phyloP scores from a whole-genome alignment of 768 basidiomycete species.

The Fibroporia radiculosa region DNA sequence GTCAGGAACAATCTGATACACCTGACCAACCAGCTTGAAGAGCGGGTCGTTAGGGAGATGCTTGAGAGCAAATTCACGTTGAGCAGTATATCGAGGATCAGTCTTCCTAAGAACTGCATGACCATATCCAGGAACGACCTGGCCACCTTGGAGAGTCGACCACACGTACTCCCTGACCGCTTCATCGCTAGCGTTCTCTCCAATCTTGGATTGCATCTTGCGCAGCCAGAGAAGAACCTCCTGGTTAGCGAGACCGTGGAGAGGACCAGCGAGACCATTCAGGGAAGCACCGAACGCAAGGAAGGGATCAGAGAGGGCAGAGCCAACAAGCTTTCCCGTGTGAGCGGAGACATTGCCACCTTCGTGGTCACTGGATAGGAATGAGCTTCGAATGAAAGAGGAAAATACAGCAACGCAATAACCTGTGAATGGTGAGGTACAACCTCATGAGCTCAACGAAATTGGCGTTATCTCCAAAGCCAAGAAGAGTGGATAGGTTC shows the following conservation, averaged over 20 bases:
- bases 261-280: constrained; percentile 93
- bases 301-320: constrained; percentile 97
- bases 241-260: constrained; percentile 96
- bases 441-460: constrained; percentile 94
- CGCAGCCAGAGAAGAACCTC: constrained; percentile 92
- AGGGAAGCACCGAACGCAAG: constrained; percentile 87
- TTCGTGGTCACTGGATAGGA: constrained; percentile 72
- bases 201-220: constrained; percentile 88
- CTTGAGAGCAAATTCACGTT: constrained; percentile 83
- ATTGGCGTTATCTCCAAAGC: constrained; percentile 78
- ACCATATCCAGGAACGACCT: constrained; percentile 91
- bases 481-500: constrained; percentile 86
- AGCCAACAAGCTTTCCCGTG: constrained; percentile 88
- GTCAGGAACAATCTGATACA: constrained; percentile 82
- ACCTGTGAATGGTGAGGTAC: constrained; percentile 96
- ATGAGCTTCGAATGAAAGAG: not conserved
- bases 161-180: constrained; percentile 91
- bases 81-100: constrained; percentile 88
- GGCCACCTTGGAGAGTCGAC: constrained; percentile 87
- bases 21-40: constrained; percentile 90
- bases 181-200: constrained; percentile 78
- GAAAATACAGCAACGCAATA: not conserved
- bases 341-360: constrained; percentile 98
- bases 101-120: constrained; percentile 85
- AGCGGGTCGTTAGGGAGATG: constrained; percentile 81